These are phyloP conservation scores for Talaromyces sp. DNA, from an alignment of 2,329 filamentous ascomycete species.

Conservation along the genomic window DNA sequence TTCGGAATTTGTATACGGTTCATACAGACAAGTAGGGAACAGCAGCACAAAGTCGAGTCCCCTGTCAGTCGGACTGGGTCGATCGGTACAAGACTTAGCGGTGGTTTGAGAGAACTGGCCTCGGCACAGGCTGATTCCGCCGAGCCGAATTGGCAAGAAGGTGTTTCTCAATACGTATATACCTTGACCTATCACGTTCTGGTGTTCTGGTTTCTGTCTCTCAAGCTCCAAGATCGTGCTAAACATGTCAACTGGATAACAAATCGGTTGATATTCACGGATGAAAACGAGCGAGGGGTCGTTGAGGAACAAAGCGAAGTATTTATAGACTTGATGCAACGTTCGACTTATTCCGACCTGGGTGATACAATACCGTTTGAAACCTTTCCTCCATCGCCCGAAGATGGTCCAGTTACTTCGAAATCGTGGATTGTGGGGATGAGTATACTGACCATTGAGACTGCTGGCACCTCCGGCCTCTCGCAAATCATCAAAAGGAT, in stretches of 20 bases:
- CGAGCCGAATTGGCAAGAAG: constrained; percentile 53
- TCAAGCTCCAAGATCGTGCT: constrained; percentile 78
- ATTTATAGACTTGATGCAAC: constrained; percentile 91
- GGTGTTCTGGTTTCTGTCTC: constrained; percentile 90
- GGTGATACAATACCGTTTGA: constrained; percentile 57
- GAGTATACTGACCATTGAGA: constrained; percentile 50
- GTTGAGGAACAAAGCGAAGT: constrained; percentile 91
- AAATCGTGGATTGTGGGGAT: constrained; percentile 50
- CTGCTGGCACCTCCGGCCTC: constrained; percentile 42
- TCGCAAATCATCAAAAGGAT: constrained; percentile 49
- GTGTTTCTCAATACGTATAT: constrained; percentile 89
- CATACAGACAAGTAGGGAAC: constrained; percentile 77
- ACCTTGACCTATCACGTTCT: constrained; percentile 92
- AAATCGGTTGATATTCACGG: constrained; percentile 72
- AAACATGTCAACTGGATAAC: constrained; percentile 88
- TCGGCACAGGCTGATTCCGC: constrained; percentile 22
- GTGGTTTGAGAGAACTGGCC: constrained; percentile 40
- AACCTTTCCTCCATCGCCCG: constrained; percentile 36
- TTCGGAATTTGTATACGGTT: constrained; percentile 96
- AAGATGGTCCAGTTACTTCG: constrained; percentile 38
- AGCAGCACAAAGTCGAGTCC: constrained; percentile 33
- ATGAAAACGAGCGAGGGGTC: constrained; percentile 67
- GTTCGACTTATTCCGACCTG: constrained; percentile 78
- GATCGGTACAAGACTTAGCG: constrained; percentile 39
- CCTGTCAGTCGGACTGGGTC: constrained; percentile 28